Base-by-base conservation (phyloP, 768 basidiomycete species). In the Tremella yokohamensis region DNA sequence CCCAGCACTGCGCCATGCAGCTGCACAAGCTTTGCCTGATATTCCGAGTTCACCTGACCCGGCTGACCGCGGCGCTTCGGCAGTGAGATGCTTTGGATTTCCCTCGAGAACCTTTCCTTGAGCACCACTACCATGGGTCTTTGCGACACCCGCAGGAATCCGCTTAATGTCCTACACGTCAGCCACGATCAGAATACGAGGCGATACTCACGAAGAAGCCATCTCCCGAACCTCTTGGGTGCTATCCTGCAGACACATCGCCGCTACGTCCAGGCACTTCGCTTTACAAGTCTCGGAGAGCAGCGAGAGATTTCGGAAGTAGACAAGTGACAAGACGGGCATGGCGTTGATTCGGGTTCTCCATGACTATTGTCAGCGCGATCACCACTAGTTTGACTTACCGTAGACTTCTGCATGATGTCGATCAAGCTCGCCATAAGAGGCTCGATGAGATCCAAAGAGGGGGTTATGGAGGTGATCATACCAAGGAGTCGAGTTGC, bases 171-270 rank as follows among this genome's bases (percentile, higher is more conserved):
- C 8, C 76, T 75, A 34, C 57, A 58, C 2, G 60, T 57, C 8
- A 63, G 40, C 48, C 4, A 9, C 25, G 49, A 61, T 65, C 25
- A 68, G 64, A 11, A 71, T 64, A 37, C 2, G n/a, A 29, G 64
- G 56, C 34, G 56, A 60, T 9, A 64, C 76, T 61, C 52, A 76
- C 78, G 86, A 86, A 3, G 89, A 88, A 20, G 89, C 88, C 84
- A 88, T 91, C 75, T 90, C 88, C 62, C 91, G 83, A 40, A 96
- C 91, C 78, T 96, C 91, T 44, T 91, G 86, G 68, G 92, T 93
- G 73, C 90, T 89, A 73, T 96, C 91, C 9, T 84, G 81, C 53
- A 96, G 78, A 75, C 91, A 93, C 54, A 87, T 85, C 15, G 90
- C 80, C 53, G 93, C 79, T 37, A 89, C 85, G 58, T 90, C 89